A percentile compares a stretch with the other conserved stretches of the same genome.
These are phyloP conservation scores for Phanerochaete carnosa DNA, from an alignment of 768 basidiomycete species.

Conservation along the genomic window DNA sequence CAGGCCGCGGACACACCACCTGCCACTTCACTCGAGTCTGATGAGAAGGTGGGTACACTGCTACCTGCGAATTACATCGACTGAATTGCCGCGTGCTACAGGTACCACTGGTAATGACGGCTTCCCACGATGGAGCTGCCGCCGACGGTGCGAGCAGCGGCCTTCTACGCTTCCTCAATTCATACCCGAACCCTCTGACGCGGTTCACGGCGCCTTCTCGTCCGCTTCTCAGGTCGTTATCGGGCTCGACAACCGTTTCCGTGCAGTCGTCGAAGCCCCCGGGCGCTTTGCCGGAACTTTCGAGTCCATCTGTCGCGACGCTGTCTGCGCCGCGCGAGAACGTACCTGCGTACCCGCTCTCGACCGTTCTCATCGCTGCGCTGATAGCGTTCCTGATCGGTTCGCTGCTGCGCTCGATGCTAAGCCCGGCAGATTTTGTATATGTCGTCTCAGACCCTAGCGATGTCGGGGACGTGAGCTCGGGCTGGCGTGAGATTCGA, in stretches of 20 bases:
- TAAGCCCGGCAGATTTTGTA: constrained; percentile 90
- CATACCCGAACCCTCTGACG: constrained; percentile 55
- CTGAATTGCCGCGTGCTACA: constrained; percentile 1
- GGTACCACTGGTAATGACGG: background rate
- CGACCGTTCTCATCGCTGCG: constrained; percentile 70
- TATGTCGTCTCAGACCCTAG: constrained; percentile 63
- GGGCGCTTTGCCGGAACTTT: too few relatives aligned
- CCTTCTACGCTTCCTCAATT: constrained; percentile 57
- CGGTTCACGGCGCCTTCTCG: constrained; percentile 41
- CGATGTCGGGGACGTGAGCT: constrained; percentile 47
- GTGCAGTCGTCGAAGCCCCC: background rate
- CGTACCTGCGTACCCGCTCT: constrained; percentile 36
- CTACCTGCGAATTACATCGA: background rate
- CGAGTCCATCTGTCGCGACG: background rate
- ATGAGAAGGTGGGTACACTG: constrained; percentile 7
- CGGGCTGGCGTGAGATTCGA: constrained; percentile 83
- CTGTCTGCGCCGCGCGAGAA: background rate
- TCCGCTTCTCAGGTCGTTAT: constrained; percentile 16
- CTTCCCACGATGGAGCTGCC: constrained; percentile 18
- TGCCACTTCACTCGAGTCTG: background rate
- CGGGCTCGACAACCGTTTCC: constrained; percentile 15
- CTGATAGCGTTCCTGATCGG: constrained; percentile 91
- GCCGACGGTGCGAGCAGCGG: constrained; percentile 32
- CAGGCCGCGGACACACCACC: constrained; percentile 17
- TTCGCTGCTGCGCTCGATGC: constrained; percentile 81